Percentiles rank a stretch among this genome's conserved stretches.
Conservation (phyloP, 78 protist genomes). For the Salpingoeca rosetta region DNA sequence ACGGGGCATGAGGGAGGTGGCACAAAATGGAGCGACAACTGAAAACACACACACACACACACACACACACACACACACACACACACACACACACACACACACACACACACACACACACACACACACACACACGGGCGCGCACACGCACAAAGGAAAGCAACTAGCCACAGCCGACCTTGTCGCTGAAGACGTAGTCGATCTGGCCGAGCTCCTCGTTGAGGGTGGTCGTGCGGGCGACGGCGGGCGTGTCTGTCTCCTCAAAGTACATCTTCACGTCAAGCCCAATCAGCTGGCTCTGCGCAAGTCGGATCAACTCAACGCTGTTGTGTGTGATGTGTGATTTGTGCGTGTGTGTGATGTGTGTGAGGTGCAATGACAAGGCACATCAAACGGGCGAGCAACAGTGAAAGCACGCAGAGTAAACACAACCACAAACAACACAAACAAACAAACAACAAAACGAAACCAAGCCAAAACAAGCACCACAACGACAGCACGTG, state of each 20-base stretch:
- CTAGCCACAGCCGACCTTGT: constrained; percentile 28
- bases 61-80: too few species aligned
- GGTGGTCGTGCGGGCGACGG: constrained; percentile 13
- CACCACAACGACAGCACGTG: too few species aligned
- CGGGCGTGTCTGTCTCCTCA: background rate
- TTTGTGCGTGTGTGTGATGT: too few species aligned
- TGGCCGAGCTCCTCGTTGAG: constrained; percentile 35
- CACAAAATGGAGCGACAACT: background rate
- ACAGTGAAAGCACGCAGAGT: too few species aligned
- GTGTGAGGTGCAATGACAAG: too few species aligned
- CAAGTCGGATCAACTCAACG: constrained; percentile 10
- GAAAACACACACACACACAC: background rate
- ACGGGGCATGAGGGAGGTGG: background rate
- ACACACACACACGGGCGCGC: too few species aligned
- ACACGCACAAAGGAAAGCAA: too few species aligned
- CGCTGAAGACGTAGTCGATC: constrained; percentile 36
- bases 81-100: background rate
- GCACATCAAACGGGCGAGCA: too few species aligned
- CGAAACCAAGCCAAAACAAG: too few species aligned
- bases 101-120: background rate
- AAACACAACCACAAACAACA: too few species aligned
- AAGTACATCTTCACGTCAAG: background rate
- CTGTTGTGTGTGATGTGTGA: too few species aligned
- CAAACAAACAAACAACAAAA: too few species aligned
- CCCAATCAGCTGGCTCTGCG: background rate